Conservation (phyloP, 306 rosid genomes). For the Gynostemma pentaphyllum region DNA sequence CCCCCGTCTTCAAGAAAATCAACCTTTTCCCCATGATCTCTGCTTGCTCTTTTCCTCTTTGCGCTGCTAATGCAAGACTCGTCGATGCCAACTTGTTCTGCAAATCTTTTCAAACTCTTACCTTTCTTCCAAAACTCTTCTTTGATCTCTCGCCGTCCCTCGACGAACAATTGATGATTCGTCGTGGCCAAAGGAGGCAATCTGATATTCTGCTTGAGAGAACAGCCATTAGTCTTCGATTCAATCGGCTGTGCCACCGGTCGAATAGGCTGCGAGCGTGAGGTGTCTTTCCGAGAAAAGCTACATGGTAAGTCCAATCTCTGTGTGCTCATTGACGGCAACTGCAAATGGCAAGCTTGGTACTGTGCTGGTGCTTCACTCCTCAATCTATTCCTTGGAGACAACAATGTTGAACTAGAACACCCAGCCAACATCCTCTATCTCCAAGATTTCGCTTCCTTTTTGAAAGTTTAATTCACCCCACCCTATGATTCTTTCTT, state of each 20-base stretch:
- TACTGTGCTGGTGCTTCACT: slow-evolving; percentile 80
- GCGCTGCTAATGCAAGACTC: slow-evolving; percentile 39
- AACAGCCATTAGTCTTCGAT: slow-evolving; percentile 35
- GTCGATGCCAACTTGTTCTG: slow-evolving; percentile 35
- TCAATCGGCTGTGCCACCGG: slow-evolving; percentile 53
- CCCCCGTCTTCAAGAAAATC: slow-evolving; percentile 4
- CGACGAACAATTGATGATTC: slow-evolving; percentile 10
- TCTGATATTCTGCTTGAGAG: slow-evolving; percentile 72
- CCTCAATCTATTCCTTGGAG: slow-evolving; percentile 98
- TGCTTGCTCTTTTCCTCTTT: slow-evolving; percentile 58
- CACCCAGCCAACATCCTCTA: slow-evolving; percentile 99
- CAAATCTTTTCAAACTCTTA: slow-evolving; percentile 66
- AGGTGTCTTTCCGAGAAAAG: slow-evolving; percentile 57
- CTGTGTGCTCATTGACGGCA: slow-evolving; percentile 94
- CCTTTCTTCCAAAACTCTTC: slow-evolving; percentile 51
- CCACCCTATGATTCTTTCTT: slow-evolving; percentile 30
- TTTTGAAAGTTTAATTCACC: slow-evolving; percentile 20
- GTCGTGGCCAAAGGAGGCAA: slow-evolving; percentile 62
- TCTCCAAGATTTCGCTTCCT: slow-evolving; percentile 17
- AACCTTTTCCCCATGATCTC: not conserved
- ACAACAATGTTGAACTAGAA: slow-evolving; percentile 94
- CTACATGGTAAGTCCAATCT: slow-evolving; percentile 81
- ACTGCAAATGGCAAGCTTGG: slow-evolving; percentile 83
- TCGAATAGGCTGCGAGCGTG: slow-evolving; percentile 57
- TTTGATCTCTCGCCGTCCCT: slow-evolving; percentile 26